Evolutionary conservation across 176 grass and related monocot species (phyloP), one percentile per base, ranked within the genome.

Genomic region (Lolium multiflorum): DNA sequence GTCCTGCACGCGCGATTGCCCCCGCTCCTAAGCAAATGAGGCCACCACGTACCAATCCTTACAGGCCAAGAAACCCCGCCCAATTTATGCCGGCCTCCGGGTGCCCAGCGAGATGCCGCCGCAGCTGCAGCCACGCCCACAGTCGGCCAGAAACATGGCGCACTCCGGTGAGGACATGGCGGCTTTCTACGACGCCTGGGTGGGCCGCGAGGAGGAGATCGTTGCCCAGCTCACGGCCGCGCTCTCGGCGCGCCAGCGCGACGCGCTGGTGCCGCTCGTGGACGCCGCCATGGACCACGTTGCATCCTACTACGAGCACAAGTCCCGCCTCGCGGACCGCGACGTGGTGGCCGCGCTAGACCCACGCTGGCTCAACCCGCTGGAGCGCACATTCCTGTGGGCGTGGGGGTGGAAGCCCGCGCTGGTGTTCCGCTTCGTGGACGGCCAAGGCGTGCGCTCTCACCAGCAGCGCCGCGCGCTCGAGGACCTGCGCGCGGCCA

Each of bases 381-480:
- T 97, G 22, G 92, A 97, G 88, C 82, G 92, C 81, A 91, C 90
- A 84, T 97, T 97, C 86, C 90, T 94, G 38, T 97, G 92, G 92
- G 76, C 93, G 26, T 91, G 89, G 67, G 95, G 90, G 0, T 97
- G 92, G 90, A 88, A 89, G 74, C 95, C 92, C 46, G 90, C 95
- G 38, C 88, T 94, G 6, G 16, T 48, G 2, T 97, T 97, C 81
- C 91, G 89, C 79, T 92, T 97, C 60, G 20, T 91, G 2, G 59
- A 69, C 21, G 43, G 20, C 65, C 18, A 20, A 6, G 67, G 12
- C 44, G 1, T 6, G 5, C 9, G 12, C 62, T 3, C 38, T 26
- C 25, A 43, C 37, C 73, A 69, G 62, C 73, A 69, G 49, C 82
- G 71, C 6, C 71, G 71, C 18, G 52, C 88, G 50, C 35, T 81